These are phyloP conservation scores for Hypoxylon fragiforme DNA, from an alignment of 495 filamentous ascomycete genomes.

Conservation along the genomic window DNA sequence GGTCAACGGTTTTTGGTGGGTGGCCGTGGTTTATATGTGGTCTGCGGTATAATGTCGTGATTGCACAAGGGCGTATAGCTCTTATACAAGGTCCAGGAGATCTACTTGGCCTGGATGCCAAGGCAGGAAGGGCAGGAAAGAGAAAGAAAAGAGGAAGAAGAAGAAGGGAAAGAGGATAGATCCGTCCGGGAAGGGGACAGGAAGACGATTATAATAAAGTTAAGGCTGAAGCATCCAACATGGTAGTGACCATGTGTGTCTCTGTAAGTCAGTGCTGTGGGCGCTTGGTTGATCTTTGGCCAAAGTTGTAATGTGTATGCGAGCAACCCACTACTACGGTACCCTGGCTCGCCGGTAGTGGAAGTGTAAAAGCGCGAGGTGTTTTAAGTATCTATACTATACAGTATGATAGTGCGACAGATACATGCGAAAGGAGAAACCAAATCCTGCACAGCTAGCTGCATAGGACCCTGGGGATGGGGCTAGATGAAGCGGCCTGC, in stretches of 20 bases:
- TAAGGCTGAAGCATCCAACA: conserved; percentile 6
- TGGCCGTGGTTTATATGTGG: conserved; percentile 15
- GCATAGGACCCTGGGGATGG: conserved; percentile 29
- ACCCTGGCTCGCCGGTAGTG: conserved; percentile 19
- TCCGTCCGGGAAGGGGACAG: conserved; percentile 18
- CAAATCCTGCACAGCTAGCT: conserved; percentile 25
- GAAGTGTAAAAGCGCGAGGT: conserved; percentile 12
- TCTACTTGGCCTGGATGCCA: conserved; percentile 38
- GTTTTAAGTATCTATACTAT: neutral
- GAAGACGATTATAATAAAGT: conserved; percentile 28
- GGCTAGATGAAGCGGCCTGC: conserved; percentile 29
- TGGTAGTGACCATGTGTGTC: conserved; percentile 18
- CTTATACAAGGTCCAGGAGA: conserved; percentile 18
- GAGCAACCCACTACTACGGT: conserved; percentile 31
- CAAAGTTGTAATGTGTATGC: conserved; percentile 36
- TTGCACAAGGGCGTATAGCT: conserved; percentile 17
- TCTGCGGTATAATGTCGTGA: conserved; percentile 27
- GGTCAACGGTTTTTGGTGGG: conserved; percentile 13
- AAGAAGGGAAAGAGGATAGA: conserved; percentile 9
- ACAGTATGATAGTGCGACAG: neutral
- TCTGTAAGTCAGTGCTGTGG: conserved; percentile 21
- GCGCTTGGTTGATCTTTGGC: conserved; percentile 30
- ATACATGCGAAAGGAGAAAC: neutral
- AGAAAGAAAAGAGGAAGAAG: conserved; percentile 19
- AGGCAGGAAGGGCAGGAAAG: conserved; percentile 27